These are phyloP conservation scores for Mycena epipterygia DNA, from an alignment of 768 basidiomycete genomes.

Conservation along the genomic window DNA sequence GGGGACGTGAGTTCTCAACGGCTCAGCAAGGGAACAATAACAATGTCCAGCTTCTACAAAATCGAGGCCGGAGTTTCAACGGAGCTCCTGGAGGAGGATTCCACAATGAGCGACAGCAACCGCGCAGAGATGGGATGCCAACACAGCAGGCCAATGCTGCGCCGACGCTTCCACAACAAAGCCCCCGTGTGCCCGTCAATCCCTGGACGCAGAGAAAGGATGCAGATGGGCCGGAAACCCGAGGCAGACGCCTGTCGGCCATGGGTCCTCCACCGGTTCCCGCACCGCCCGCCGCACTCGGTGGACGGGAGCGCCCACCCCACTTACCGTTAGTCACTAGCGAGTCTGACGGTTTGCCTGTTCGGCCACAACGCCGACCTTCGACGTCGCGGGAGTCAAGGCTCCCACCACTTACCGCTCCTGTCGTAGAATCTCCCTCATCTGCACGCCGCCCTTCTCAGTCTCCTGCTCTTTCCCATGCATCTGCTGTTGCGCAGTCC, in stretches of 20 bases:
- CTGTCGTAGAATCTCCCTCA: conserved; percentile 43
- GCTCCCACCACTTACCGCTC: conserved; percentile 49
- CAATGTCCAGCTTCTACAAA: conserved; percentile 73
- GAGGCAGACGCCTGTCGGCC: conserved; percentile 55
- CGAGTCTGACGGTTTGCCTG: conserved; percentile 28
- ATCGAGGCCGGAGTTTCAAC: conserved; percentile 52
- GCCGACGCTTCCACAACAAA: conserved; percentile 19
- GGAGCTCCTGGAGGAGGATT: conserved; percentile 14
- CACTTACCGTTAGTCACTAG: conserved; percentile 59
- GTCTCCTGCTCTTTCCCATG: conserved; percentile 60
- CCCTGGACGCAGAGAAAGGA: conserved; percentile 42
- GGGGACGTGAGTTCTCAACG: conserved; percentile 62
- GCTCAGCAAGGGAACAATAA: conserved; percentile 46
- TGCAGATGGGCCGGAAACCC: conserved; percentile 47
- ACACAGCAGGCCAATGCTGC: conserved; percentile 47
- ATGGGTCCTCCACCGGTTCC: conserved; percentile 71
- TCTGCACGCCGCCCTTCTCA: conserved; percentile 54
- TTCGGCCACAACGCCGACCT: conserved; percentile 44
- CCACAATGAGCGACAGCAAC: conserved; percentile 33
- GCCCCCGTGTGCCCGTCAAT: conserved; percentile 20
- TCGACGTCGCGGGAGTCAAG: conserved; percentile 61
- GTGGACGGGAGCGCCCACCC: conserved; percentile 68
- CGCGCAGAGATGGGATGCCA: conserved; percentile 55
- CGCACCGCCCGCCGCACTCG: conserved; percentile 37
- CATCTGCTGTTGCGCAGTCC: conserved; percentile 56